These are phyloP conservation scores for Lanzia echinophila DNA, from an alignment of 2,329 filamentous ascomycete species.

Conservation along the genomic window DNA sequence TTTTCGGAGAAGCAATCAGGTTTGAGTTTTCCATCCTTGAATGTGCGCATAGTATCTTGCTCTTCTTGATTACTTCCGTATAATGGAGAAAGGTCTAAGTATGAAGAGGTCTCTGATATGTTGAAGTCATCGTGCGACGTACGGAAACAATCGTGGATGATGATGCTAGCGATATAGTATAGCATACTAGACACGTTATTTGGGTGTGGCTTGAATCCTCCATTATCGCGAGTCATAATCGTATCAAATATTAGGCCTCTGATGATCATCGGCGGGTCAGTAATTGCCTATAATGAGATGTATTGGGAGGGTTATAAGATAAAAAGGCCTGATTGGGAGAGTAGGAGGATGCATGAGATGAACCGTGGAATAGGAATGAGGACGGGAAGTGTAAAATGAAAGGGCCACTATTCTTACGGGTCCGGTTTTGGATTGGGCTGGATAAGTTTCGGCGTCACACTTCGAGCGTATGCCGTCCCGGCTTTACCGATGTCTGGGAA, in stretches of 20 bases:
- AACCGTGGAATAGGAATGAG: too few species aligned
- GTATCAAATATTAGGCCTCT: slow-evolving; percentile 52
- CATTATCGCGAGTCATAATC: slow-evolving; percentile 39
- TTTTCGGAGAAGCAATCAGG: slow-evolving; percentile 64
- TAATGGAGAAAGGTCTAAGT: slow-evolving; percentile 40
- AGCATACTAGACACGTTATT: slow-evolving; percentile 41
- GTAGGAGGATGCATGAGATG: too few species aligned
- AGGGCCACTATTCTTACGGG: too few species aligned
- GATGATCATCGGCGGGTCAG: too few species aligned
- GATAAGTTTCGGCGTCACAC: slow-evolving; percentile 51
- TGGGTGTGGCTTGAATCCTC: slow-evolving; percentile 31
- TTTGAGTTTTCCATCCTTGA: slow-evolving; percentile 64
- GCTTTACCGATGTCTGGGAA: slow-evolving; percentile 60
- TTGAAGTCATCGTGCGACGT: slow-evolving; percentile 13
- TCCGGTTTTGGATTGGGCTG: slow-evolving; percentile 56
- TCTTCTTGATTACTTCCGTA: slow-evolving; percentile 41
- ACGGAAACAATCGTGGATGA: slow-evolving; percentile 45
- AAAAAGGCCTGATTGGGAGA: too few species aligned
- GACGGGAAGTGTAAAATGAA: too few species aligned
- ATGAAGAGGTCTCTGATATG: slow-evolving; percentile 30
- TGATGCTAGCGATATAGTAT: slow-evolving; percentile 44
- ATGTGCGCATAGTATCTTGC: slow-evolving; percentile 50
- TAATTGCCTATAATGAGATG: too few species aligned
- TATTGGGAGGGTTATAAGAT: too few species aligned
- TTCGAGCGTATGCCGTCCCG: slow-evolving; percentile 59